A percentile compares a stretch with the other conserved stretches of the same genome.
These are phyloP conservation scores for Plectosphaerella plurivora DNA, from an alignment of 2,329 filamentous ascomycete genomes.

Conservation along the genomic window DNA sequence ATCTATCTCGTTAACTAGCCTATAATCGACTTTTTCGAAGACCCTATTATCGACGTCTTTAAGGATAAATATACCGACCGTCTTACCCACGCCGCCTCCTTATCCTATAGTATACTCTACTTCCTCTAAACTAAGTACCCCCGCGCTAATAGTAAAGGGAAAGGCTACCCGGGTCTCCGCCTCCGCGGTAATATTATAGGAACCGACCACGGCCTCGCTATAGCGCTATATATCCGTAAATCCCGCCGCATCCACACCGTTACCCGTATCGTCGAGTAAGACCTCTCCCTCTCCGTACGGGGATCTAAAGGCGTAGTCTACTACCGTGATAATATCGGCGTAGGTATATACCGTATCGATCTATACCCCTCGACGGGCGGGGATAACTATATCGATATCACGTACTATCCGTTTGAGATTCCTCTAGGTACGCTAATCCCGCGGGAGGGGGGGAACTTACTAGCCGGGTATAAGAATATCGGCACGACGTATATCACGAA, in stretches of 20 bases:
- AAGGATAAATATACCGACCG: slow-evolving; percentile 13
- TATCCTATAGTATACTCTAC: slow-evolving; percentile 22
- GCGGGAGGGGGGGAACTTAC: slow-evolving; percentile 8
- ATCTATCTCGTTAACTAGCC: slow-evolving; percentile 23
- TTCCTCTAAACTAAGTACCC: slow-evolving; percentile 20
- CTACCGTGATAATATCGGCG: slow-evolving; percentile 19
- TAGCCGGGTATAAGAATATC: slow-evolving; percentile 21
- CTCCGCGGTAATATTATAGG: slow-evolving; percentile 20
- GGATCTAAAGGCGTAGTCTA: slow-evolving; percentile 14
- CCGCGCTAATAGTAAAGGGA: slow-evolving; percentile 16
- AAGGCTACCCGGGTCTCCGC: slow-evolving; percentile 18
- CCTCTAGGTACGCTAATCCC: slow-evolving; percentile 18
- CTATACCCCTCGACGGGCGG: slow-evolving; percentile 20
- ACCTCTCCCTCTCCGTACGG: slow-evolving; percentile 16
- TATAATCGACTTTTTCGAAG: slow-evolving; percentile 23
- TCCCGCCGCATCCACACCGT: slow-evolving; percentile 19
- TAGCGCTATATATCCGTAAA: slow-evolving; percentile 21
- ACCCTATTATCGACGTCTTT: slow-evolving; percentile 18
- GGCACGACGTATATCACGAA: slow-evolving; percentile 22
- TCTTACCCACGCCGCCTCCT: slow-evolving; percentile 12
- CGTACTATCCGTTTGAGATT: slow-evolving; percentile 22
- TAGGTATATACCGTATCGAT: slow-evolving; percentile 23
- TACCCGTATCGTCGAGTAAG: slow-evolving; percentile 17
- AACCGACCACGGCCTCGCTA: slow-evolving; percentile 19
- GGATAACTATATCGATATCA: slow-evolving; percentile 22